These are phyloP conservation scores for Stachybotrys elegans DNA, from an alignment of 2,329 filamentous ascomycete species.

Conservation along the genomic window DNA sequence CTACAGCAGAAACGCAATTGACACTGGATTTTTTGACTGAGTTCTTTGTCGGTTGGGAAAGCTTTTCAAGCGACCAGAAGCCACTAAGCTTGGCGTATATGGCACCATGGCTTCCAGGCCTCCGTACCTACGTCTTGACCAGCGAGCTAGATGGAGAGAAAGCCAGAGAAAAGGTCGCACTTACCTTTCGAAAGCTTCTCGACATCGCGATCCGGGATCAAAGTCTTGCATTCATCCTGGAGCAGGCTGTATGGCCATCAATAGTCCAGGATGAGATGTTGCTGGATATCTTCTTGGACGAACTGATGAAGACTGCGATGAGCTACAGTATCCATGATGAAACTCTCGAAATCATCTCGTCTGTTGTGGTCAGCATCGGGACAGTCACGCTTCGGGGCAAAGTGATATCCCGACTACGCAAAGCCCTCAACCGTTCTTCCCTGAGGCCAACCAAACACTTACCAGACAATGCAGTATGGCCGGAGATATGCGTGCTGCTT, in stretches of 20 bases:
- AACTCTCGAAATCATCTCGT: slow-evolving; percentile 54
- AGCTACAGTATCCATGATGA: slow-evolving; percentile 53
- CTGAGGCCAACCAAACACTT: slow-evolving; percentile 60
- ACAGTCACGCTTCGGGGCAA: slow-evolving; percentile 62
- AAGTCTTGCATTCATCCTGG: slow-evolving; percentile 53
- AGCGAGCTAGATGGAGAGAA: slow-evolving; percentile 60
- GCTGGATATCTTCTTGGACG: slow-evolving; percentile 62
- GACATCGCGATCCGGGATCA: slow-evolving; percentile 59
- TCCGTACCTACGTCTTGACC: slow-evolving; percentile 55
- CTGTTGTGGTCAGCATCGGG: slow-evolving; percentile 57
- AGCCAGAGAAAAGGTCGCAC: slow-evolving; percentile 58
- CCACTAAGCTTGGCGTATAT: slow-evolving; percentile 64
- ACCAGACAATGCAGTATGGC: slow-evolving; percentile 63
- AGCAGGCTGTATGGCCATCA: slow-evolving; percentile 61
- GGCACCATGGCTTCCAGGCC: slow-evolving; percentile 61
- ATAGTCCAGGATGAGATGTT: slow-evolving; percentile 61
- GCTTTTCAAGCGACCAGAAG: slow-evolving; percentile 62
- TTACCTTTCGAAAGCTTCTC: slow-evolving; percentile 61
- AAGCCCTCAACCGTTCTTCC: slow-evolving; percentile 62
- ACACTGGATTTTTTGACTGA: slow-evolving; percentile 68
- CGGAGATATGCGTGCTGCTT: slow-evolving; percentile 63
- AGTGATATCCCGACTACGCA: slow-evolving; percentile 59
- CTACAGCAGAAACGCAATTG: slow-evolving; percentile 59
- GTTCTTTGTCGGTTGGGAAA: slow-evolving; percentile 69
- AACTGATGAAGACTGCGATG: slow-evolving; percentile 59